phyloP scores from a whole-genome alignment of 352 stramenopile species.

The Globisporangium cystogenes region DNA sequence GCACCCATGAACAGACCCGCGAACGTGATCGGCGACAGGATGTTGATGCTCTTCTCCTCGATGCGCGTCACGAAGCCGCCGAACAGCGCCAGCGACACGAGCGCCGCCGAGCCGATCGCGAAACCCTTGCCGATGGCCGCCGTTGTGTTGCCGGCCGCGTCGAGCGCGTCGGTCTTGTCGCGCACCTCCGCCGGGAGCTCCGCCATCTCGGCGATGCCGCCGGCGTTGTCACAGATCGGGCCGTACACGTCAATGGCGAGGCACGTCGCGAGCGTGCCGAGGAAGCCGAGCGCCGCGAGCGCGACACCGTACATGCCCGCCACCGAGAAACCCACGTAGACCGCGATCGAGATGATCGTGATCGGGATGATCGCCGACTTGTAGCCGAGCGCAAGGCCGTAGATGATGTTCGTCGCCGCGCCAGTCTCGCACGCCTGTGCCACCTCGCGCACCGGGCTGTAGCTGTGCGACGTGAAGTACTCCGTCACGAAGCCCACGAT shows the following conservation, averaged over 20 bases:
- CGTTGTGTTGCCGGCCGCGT: constrained; percentile 99
- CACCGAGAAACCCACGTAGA: constrained; percentile 97
- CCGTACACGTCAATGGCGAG: constrained; percentile 99
- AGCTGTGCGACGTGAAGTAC: constrained; percentile 99
- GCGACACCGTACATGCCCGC: constrained; percentile 97
- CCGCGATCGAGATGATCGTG: constrained; percentile 95
- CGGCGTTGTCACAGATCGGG: constrained; percentile 99
- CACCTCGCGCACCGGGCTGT: constrained; percentile 95
- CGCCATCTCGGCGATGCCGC: constrained; percentile 99
- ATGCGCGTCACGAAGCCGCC: constrained; percentile 98
- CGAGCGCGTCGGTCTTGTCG: constrained; percentile 99
- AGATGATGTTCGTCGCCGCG: constrained; percentile 99
- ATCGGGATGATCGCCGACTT: constrained; percentile 99
- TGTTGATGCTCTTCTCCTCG: constrained; percentile 94
- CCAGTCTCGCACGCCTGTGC: constrained; percentile 97
- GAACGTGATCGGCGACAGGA: constrained; percentile 97
- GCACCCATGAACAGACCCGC: constrained; percentile 98
- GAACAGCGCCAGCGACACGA: constrained; percentile 98
- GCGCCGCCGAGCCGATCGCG: constrained; percentile 97
- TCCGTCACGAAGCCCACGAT: constrained; percentile 98
- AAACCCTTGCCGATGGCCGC: constrained; percentile 99
- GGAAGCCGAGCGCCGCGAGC: constrained; percentile 97
- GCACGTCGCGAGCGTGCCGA: constrained; percentile 97
- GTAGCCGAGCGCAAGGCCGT: constrained; percentile 98
- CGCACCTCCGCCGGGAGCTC: constrained; percentile 95